These are phyloP conservation scores for Metschnikowia reukaufii DNA, from an alignment of 805 yeast genomes.

Conservation along the genomic window DNA sequence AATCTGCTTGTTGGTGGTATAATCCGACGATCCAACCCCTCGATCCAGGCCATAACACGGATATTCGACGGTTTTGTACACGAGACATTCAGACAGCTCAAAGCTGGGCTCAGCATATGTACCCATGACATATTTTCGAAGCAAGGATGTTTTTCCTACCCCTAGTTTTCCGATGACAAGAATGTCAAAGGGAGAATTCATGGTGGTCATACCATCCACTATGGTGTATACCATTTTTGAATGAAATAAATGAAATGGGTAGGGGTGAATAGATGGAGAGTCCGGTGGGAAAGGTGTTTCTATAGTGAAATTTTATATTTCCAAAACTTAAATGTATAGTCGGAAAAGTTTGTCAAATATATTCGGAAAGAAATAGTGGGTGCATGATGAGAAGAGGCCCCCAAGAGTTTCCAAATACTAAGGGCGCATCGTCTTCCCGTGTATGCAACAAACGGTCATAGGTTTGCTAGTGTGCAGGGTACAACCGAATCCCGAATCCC, in stretches of 20 bases:
- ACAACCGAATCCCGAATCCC: too few species aligned
- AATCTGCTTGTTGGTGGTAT: conserved; percentile 21
- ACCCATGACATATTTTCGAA: conserved; percentile 17
- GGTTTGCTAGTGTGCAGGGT: too few species aligned
- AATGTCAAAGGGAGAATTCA: conserved; percentile 17
- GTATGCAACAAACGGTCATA: background rate
- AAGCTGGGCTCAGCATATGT: conserved; percentile 6
- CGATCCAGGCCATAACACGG: conserved; percentile 1
- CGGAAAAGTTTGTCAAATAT: too few species aligned
- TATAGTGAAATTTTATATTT: too few species aligned
- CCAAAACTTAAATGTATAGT: too few species aligned
- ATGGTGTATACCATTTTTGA: conserved; percentile 7
- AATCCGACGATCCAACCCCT: background rate
- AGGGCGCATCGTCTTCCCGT: background rate
- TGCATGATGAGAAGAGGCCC: background rate
- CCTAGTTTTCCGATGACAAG: conserved; percentile 18
- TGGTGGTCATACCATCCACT: conserved; percentile 15
- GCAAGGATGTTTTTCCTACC: conserved; percentile 19
- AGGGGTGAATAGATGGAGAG: background rate
- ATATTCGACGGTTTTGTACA: conserved; percentile 8
- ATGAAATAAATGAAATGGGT: background rate
- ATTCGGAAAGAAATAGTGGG: background rate
- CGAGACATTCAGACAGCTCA: conserved; percentile 15
- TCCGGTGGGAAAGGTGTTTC: too few species aligned
- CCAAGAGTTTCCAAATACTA: background rate